These are phyloP conservation scores for Ananas comosus DNA, from an alignment of 176 grass and related monocot species.

Conservation along the genomic window DNA sequence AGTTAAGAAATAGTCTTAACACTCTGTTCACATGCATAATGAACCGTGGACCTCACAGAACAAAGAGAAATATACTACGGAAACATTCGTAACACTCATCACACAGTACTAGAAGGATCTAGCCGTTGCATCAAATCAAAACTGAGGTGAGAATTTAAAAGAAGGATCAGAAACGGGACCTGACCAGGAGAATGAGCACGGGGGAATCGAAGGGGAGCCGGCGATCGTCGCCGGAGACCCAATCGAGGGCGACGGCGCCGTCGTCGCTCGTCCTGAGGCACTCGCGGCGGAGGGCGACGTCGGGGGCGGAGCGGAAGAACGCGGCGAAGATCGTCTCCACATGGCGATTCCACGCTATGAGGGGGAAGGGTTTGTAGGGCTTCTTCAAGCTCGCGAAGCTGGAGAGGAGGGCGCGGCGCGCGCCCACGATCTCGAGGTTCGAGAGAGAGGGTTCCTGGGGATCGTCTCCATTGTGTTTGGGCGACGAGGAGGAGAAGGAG, in stretches of 20 bases:
- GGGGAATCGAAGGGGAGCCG: constrained; percentile 46
- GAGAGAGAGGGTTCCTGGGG: constrained; percentile 9
- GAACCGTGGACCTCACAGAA: no score
- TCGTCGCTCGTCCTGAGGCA: constrained; percentile 68
- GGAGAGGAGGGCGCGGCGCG: constrained; percentile 41
- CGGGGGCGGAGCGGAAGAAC: constrained; percentile 51
- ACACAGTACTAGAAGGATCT: not conserved
- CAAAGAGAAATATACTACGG: no score
- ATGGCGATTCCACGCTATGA: constrained; percentile 63
- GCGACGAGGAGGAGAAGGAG: not conserved
- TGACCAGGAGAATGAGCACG: constrained; percentile 78
- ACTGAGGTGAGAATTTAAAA: not conserved
- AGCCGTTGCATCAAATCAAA: not conserved
- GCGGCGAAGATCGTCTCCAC: constrained; percentile 90
- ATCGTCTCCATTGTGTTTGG: constrained; percentile 8
- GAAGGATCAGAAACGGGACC: not conserved
- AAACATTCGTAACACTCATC: no score
- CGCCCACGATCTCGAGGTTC: constrained; percentile 65
- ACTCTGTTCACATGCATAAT: no score
- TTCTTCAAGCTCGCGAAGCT: constrained; percentile 60
- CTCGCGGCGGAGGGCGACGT: constrained; percentile 46
- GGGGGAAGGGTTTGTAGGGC: constrained; percentile 63
- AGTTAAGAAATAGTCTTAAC: no score
- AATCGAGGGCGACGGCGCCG: constrained; percentile 74
- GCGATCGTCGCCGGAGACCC: constrained; percentile 68